These are phyloP conservation scores for Pseudonitzschia multiseries DNA, from an alignment of 108 stramenopile species.

Conservation along the genomic window DNA sequence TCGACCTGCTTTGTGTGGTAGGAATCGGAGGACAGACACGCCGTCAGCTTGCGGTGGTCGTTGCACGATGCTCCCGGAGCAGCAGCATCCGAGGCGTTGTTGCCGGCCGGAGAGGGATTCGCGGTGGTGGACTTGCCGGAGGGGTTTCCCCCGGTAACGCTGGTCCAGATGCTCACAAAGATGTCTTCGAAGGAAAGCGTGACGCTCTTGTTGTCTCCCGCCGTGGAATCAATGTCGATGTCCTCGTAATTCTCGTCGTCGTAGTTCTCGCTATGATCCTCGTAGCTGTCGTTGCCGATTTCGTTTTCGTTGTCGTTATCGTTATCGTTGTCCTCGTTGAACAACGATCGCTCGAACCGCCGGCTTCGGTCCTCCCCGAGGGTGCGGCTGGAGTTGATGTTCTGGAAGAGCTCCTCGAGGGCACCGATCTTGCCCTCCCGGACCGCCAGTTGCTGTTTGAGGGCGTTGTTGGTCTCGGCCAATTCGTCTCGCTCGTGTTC, in stretches of 20 bases:
- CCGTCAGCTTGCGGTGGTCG: background rate
- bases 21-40: conserved; percentile 1
- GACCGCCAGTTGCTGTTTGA: background rate
- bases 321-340: background rate
- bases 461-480: background rate
- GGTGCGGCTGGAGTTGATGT: conserved; percentile 5
- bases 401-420: conserved; percentile 18
- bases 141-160: background rate
- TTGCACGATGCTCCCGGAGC: background rate
- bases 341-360: background rate
- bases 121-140: too few relatives aligned
- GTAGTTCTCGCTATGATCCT: background rate
- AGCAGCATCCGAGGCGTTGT: background rate
- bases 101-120: background rate
- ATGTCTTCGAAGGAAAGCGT: conserved; percentile 7
- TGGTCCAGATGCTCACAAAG: conserved; percentile 11
- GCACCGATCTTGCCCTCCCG: conserved; percentile 16
- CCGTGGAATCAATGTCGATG: background rate
- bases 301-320: background rate
- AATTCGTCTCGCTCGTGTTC: background rate
- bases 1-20: conserved; percentile 16
- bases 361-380: background rate
- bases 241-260: background rate
- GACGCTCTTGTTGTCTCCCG: background rate
- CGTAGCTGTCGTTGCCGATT: background rate